Evolutionary conservation across 805 yeast species (phyloP).

Genomic region (Candida ortonii): DNA sequence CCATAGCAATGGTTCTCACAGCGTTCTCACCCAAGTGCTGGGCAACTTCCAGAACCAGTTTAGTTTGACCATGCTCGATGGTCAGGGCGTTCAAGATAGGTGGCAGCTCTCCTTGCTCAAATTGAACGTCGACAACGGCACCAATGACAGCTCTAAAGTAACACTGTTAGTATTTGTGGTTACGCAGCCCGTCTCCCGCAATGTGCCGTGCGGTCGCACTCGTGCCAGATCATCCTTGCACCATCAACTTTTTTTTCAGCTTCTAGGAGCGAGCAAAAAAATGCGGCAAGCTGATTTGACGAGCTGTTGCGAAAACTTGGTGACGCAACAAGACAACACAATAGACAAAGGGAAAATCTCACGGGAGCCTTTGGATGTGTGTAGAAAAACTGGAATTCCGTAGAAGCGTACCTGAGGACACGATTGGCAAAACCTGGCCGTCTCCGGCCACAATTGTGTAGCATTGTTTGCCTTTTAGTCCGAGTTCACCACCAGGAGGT

Average conservation of each 20-base stretch:
- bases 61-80: conserved; percentile 66
- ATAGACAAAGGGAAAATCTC: too few species aligned
- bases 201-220: too few species aligned
- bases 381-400: too few species aligned
- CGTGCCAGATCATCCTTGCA: background rate
- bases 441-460: too few species aligned
- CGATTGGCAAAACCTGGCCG: too few species aligned
- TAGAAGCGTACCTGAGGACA: too few species aligned
- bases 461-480: too few species aligned
- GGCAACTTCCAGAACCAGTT: conserved; percentile 94
- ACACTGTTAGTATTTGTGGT: conserved; percentile 26
- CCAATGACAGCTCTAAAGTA: conserved; percentile 85
- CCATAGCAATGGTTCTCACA: conserved; percentile 99
- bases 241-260: conserved; percentile 16
- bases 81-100: conserved; percentile 96
- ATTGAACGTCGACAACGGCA: conserved; percentile 99
- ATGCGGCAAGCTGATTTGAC: conserved; percentile 22
- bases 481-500: too few species aligned
- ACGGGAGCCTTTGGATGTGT: too few species aligned
- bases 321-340: too few species aligned
- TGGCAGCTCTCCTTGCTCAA: conserved; percentile 96
- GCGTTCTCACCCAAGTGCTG: conserved; percentile 99
- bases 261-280: conserved; percentile 14
- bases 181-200: conserved; percentile 24
- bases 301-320: too few species aligned